Evolutionary conservation across 2,329 filamentous ascomycete genomes (phyloP).

Genomic region (Beauveria asiatica): DNA sequence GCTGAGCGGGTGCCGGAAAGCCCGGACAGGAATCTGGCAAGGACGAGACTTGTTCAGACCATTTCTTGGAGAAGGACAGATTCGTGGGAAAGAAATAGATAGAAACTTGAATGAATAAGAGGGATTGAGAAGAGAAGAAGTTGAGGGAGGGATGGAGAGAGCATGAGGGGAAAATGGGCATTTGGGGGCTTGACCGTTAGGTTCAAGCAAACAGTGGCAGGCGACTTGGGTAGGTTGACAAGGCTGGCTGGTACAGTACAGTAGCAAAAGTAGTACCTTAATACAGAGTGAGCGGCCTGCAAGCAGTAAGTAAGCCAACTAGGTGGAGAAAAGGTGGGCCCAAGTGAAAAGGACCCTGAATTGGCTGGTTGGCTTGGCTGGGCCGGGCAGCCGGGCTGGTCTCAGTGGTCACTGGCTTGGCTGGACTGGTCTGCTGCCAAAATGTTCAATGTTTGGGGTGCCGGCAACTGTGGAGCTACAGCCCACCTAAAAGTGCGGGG

Average conservation of each 20-base stretch:
- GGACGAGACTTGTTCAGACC: not conserved
- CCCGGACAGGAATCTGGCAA: not conserved
- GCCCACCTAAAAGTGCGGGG: constrained; percentile 6
- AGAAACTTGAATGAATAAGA: not conserved
- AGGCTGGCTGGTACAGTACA: no score
- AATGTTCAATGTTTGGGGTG: not conserved
- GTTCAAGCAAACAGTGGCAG: not conserved
- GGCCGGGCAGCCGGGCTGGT: no score
- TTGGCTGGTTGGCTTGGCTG: not conserved
- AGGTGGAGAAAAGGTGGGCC: not conserved
- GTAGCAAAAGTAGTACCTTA: no score
- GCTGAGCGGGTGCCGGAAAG: constrained; percentile 1
- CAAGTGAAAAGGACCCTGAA: constrained; percentile 7
- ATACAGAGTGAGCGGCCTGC: not conserved
- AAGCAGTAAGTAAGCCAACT: not conserved
- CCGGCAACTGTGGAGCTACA: constrained; percentile 2
- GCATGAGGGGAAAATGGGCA: not conserved
- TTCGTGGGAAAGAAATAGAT: not conserved
- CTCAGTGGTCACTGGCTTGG: no score
- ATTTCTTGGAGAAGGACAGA: not conserved
- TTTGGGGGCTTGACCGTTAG: not conserved
- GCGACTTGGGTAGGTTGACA: not conserved
- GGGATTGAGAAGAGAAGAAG: not conserved
- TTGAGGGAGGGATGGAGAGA: not conserved
- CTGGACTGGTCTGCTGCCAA: not conserved